phyloP scores from a whole-genome alignment of 1,284 basidiomycete genomes.

The Hypsizygus ulmarius region DNA sequence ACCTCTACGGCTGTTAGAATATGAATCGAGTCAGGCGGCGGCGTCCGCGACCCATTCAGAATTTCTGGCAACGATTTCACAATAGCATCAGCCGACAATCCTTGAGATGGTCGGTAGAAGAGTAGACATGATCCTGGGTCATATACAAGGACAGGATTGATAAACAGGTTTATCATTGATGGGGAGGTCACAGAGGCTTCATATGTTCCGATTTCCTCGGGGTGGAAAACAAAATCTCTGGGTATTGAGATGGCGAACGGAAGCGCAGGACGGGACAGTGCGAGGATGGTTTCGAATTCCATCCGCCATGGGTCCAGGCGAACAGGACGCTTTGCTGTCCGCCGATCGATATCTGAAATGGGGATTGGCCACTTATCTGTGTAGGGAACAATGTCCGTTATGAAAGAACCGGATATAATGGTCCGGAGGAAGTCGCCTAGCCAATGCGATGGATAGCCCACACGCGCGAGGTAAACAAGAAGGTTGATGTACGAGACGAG shows the following conservation, averaged over 20 bases:
- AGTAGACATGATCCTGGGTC: constrained; percentile 15
- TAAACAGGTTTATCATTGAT: constrained; percentile 15
- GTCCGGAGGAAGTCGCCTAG: constrained; percentile 32
- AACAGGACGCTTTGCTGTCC: constrained; percentile 21
- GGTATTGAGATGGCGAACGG: constrained; percentile 29
- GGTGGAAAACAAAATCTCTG: constrained; percentile 14
- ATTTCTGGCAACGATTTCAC: constrained; percentile 15
- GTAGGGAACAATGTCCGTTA: constrained; percentile 30
- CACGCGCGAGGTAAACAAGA: constrained; percentile 29
- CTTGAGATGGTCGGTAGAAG: constrained; percentile 19
- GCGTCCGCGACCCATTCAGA: neutral
- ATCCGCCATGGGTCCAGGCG: constrained; percentile 31
- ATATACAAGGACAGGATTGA: constrained; percentile 12
- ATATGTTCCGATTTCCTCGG: constrained; percentile 27
- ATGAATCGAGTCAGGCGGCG: constrained; percentile 16
- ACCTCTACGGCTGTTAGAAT: constrained; percentile 20
- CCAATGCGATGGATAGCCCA: constrained; percentile 37
- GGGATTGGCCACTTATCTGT: constrained; percentile 27
- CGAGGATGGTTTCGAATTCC: constrained; percentile 32
- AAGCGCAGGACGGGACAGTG: constrained; percentile 21
- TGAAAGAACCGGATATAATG: constrained; percentile 27
- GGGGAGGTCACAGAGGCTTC: constrained; percentile 19
- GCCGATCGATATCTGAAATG: constrained; percentile 3
- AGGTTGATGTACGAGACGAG: constrained; percentile 30
- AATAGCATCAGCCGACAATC: constrained; percentile 10